Base-by-base conservation (phyloP, 2,329 filamentous ascomycete genomes). In the Ophiosphaerella herpotricha region DNA sequence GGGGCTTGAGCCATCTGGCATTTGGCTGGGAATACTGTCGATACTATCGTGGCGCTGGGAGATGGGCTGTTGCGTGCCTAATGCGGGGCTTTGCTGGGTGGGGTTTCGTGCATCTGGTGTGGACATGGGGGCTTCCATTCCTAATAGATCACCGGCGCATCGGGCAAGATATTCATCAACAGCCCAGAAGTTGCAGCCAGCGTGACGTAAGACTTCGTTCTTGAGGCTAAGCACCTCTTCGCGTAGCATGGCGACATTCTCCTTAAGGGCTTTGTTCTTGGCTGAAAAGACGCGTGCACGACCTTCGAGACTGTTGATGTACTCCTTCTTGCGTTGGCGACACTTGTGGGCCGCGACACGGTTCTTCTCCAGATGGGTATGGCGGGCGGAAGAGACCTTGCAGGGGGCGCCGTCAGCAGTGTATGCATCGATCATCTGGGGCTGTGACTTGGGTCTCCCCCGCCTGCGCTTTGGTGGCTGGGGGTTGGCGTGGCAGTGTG, bases 321-420 rank as follows among this genome's bases (percentile, higher is more conserved):
- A 81, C 52, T 81, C 79, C 68, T 85, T 85, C 71, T 85, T 84
- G 74, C 89, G 89, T 63, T 87, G 82, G 3, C 88, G 82, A 64
- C 87, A 91, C 66, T 90, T 90, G 67, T 85, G 87, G 1, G 88
- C 88, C 0, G 88, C 88, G 2, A 88, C 75, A 8, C 88, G 80
- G 68, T 91, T 91, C 52, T 87, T 82, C 70, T 89, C 85, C 0
- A 90, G 78, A 59, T 73, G 70, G 2, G 66, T 67, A 48, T 71
- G 63, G 43, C 70, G 70, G 38, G 68, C 64, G 3, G 67, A 69
- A 5, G 70, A 68, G 5, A 71, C 67, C 16, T 68, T 63, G 48
- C 71, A 64, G 2, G 67, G 67, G 35, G 60, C 68, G 26, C 67
- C 70, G 14, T 72, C 68, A 13, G 65, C 56, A 4, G 67, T 70